Evolutionary conservation across 2,329 filamentous ascomycete species (phyloP).

Genomic region (Metarhizium anisopliae): DNA sequence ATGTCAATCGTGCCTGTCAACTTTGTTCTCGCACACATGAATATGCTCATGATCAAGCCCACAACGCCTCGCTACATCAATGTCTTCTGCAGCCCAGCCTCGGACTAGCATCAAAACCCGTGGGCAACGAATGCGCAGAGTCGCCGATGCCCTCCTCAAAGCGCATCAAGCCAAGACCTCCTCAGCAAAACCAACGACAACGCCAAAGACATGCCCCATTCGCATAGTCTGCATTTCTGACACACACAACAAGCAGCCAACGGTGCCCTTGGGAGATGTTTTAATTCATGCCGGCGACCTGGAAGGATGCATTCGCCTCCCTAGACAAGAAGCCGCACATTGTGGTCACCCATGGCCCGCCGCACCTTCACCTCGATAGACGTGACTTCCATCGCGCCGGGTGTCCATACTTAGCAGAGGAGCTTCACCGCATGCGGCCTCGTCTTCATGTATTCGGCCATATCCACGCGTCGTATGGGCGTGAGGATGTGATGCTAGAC

Average conservation of each 20-base stretch:
- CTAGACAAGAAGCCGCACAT: slow-evolving; percentile 10
- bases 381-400: slow-evolving; percentile 15
- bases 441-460: slow-evolving; percentile 15
- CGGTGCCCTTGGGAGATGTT: slow-evolving; percentile 31
- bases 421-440: slow-evolving; percentile 12
- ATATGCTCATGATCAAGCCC: no score
- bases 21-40: no score
- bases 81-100: neutral
- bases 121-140: neutral
- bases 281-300: slow-evolving; percentile 40
- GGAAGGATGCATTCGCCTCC: slow-evolving; percentile 6
- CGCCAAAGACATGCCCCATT: slow-evolving; percentile 1
- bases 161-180: neutral
- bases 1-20: no score
- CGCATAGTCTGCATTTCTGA: slow-evolving; percentile 34
- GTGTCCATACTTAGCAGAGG: slow-evolving; percentile 12
- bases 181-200: neutral
- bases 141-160: neutral
- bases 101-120: neutral
- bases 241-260: slow-evolving; percentile 30
- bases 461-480: slow-evolving; percentile 15
- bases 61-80: neutral
- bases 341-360: slow-evolving; percentile 16
- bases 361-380: slow-evolving; percentile 15
- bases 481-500: slow-evolving; percentile 13